Evolutionary conservation across 2,329 filamentous ascomycete genomes (phyloP).

Genomic region (Pseudogymnoascus sp.): DNA sequence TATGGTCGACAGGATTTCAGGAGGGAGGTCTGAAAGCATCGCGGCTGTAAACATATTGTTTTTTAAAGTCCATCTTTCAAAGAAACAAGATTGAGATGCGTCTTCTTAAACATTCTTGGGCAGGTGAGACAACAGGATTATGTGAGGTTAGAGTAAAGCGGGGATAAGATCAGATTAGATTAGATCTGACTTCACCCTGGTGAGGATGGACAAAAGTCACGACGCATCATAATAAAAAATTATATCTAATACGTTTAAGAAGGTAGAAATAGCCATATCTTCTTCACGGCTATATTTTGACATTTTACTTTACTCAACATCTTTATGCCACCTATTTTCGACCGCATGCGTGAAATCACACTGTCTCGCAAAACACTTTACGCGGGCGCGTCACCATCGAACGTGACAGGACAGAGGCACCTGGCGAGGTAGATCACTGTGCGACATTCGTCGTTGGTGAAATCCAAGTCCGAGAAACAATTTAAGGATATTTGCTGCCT

Average conservation of each 20-base stretch:
- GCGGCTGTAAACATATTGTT: neutral
- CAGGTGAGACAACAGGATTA: neutral
- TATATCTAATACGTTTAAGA: neutral
- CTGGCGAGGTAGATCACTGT: neutral
- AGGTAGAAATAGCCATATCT: neutral
- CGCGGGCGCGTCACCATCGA: neutral
- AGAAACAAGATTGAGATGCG: neutral
- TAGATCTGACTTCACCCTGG: neutral
- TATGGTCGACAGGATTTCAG: neutral
- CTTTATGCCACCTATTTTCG: neutral
- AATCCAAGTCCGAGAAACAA: neutral
- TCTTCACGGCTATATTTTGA: neutral
- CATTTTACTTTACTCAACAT: neutral
- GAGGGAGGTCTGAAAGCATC: constrained; percentile 5
- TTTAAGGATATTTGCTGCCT: neutral
- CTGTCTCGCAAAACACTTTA: neutral
- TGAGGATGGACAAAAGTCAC: neutral
- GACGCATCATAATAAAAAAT: neutral
- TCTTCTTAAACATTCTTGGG: neutral
- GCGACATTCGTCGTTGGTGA: neutral
- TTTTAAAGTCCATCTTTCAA: neutral
- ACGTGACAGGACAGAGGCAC: neutral
- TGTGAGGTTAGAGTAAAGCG: neutral
- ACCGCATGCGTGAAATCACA: neutral
- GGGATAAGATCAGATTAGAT: neutral